These are phyloP conservation scores for Sugiyamaella japonica DNA, from an alignment of 1,139 yeast genomes.

Conservation along the genomic window DNA sequence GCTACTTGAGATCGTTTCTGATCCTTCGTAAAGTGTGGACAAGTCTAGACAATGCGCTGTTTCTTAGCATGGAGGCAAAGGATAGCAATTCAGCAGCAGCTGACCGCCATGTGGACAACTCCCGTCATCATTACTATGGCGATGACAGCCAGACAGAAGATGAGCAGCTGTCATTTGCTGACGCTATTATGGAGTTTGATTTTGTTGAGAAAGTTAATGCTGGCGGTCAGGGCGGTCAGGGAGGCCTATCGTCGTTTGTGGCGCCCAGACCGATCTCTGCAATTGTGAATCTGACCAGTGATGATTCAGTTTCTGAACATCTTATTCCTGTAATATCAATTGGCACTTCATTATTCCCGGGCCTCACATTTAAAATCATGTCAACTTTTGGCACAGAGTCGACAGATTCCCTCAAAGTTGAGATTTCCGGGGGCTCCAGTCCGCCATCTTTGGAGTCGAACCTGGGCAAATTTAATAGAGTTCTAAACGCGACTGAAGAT, in stretches of 20 bases:
- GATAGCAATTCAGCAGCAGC: no score
- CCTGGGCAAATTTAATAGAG: constrained; percentile 1
- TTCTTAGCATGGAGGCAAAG: neutral
- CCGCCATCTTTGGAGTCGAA: neutral
- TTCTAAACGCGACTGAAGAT: constrained; percentile 11
- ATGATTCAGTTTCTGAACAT: neutral
- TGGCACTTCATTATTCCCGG: constrained; percentile 4
- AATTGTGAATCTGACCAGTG: constrained; percentile 9
- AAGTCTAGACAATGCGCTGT: constrained; percentile 16
- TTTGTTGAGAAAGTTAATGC: constrained; percentile 7
- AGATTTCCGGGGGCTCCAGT: neutral
- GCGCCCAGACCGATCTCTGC: constrained; percentile 3
- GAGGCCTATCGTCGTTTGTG: neutral
- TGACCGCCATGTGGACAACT: neutral
- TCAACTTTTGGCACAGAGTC: neutral
- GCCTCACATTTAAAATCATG: constrained; percentile 8
- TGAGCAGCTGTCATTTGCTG: constrained; percentile 27
- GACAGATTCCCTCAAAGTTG: neutral
- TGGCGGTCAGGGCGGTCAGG: neutral
- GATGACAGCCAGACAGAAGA: constrained; percentile 14
- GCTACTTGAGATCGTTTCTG: constrained; percentile 24
- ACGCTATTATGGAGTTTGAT: constrained; percentile 28
- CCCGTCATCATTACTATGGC: neutral
- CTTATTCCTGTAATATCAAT: constrained; percentile 1
- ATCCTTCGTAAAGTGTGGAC: constrained; percentile 24